Evolutionary conservation across 176 grass and related monocot genomes (phyloP).

Genomic region (Carex parvula): DNA sequence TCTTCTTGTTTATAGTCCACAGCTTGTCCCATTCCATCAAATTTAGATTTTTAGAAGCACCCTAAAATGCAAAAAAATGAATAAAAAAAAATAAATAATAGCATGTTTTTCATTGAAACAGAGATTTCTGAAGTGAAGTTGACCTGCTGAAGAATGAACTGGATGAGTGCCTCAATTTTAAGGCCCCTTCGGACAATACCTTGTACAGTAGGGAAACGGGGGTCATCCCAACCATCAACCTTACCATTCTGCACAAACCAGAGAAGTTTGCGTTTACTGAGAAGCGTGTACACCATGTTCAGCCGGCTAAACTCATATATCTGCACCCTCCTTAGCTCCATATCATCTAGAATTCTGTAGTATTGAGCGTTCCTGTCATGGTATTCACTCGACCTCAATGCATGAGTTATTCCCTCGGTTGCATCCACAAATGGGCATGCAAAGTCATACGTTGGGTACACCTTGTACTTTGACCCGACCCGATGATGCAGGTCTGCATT

Average conservation of each 20-base stretch:
- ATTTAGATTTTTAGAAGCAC: constrained; percentile 94
- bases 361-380: constrained; percentile 88
- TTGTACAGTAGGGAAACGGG: constrained; percentile 87
- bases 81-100: constrained; percentile 2
- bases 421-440: constrained; percentile 95
- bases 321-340: constrained; percentile 62
- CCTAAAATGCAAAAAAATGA: constrained; percentile 31
- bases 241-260: constrained; percentile 89
- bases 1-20: constrained; percentile 93
- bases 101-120: background rate
- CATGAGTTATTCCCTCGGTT: constrained; percentile 67
- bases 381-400: constrained; percentile 85
- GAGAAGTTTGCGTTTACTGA: constrained; percentile 84
- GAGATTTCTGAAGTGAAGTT: constrained; percentile 17
- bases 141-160: constrained; percentile 94
- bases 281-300: constrained; percentile 91
- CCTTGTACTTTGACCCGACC: constrained; percentile 78
- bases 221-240: constrained; percentile 87
- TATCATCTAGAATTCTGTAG: constrained; percentile 69
- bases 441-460: constrained; percentile 92
- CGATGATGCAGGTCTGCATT: constrained; percentile 67
- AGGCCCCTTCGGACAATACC: constrained; percentile 80
- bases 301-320: constrained; percentile 85
- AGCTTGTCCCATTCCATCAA: constrained; percentile 98
- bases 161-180: constrained; percentile 81